phyloP scores from a whole-genome alignment of 345 rosid genomes.

The Citrus reticulata region DNA sequence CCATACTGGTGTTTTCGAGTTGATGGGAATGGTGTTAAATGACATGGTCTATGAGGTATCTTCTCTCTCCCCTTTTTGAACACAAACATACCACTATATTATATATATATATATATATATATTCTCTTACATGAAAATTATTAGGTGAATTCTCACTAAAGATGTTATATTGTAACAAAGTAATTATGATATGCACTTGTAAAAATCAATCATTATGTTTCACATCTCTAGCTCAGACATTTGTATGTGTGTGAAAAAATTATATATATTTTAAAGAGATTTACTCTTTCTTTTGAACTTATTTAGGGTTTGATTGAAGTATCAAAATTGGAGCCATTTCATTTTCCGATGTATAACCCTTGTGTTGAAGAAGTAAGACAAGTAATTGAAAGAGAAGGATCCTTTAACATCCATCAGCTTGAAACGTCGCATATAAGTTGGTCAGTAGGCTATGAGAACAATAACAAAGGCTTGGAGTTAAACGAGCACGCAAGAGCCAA shows the following conservation, averaged over 20 bases:
- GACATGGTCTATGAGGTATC: slow-evolving; percentile 4
- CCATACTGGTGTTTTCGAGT: neutral
- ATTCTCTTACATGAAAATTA: too few species aligned
- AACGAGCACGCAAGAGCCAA: neutral
- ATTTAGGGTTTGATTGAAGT: slow-evolving; percentile 4
- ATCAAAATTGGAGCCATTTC: neutral
- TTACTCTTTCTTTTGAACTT: neutral
- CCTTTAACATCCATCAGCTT: neutral
- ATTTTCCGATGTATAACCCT: neutral
- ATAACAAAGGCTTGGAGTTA: neutral
- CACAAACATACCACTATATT: neutral
- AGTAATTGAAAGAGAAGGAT: slow-evolving; percentile 1
- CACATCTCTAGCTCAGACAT: too few species aligned
- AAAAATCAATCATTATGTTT: too few species aligned
- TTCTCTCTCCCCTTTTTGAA: neutral
- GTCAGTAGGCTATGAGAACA: neutral
- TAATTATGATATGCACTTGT: too few species aligned
- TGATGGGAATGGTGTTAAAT: neutral
- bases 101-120: too few species aligned
- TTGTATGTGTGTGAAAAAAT: too few species aligned
- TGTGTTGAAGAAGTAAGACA: neutral
- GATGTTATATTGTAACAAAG: too few species aligned
- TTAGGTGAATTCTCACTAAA: too few species aligned
- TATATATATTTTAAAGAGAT: too few species aligned
- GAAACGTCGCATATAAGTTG: neutral